Evolutionary conservation across 2,329 filamentous ascomycete species (phyloP).

Genomic region (Ascochyta pisi): DNA sequence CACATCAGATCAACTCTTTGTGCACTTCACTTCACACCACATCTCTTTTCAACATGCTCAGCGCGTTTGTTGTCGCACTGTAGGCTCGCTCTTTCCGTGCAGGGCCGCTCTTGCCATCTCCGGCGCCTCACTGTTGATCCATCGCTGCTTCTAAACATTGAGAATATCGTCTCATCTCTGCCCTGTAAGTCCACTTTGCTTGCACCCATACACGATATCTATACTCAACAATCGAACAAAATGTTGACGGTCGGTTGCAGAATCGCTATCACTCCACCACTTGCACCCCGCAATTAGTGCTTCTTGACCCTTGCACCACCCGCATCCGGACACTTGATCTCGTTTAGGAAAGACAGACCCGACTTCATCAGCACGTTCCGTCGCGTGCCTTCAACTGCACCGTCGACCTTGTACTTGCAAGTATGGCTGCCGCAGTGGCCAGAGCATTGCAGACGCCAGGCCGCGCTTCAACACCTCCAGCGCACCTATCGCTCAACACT

Average conservation of each 20-base stretch:
- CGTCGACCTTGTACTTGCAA: conserved; percentile 21
- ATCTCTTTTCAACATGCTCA: conserved; percentile 27
- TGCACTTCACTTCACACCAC: conserved; percentile 12
- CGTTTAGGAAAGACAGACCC: conserved; percentile 17
- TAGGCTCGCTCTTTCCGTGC: conserved; percentile 26
- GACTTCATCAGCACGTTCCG: conserved; percentile 20
- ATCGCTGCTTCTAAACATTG: conserved; percentile 16
- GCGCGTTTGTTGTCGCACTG: conserved; percentile 32
- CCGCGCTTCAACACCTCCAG: conserved; percentile 55
- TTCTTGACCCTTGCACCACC: conserved; percentile 13
- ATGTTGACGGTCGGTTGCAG: conserved; percentile 9
- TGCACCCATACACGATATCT: conserved; percentile 13
- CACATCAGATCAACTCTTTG: conserved; percentile 20
- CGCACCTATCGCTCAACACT: conserved; percentile 65
- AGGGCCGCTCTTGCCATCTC: conserved; percentile 21
- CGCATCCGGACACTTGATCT: conserved; percentile 11
- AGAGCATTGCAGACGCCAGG: conserved; percentile 46
- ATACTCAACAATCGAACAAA: conserved; percentile 20
- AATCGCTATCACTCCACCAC: conserved; percentile 11
- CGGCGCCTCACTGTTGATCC: conserved; percentile 17
- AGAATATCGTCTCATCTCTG: background rate
- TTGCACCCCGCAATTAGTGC: conserved; percentile 18
- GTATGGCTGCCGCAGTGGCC: conserved; percentile 54
- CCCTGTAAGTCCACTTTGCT: conserved; percentile 2
- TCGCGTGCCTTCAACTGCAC: conserved; percentile 39